Evolutionary conservation across 75 land plant genomes (phyloP).

Genomic region (Pinus albicaulis): DNA sequence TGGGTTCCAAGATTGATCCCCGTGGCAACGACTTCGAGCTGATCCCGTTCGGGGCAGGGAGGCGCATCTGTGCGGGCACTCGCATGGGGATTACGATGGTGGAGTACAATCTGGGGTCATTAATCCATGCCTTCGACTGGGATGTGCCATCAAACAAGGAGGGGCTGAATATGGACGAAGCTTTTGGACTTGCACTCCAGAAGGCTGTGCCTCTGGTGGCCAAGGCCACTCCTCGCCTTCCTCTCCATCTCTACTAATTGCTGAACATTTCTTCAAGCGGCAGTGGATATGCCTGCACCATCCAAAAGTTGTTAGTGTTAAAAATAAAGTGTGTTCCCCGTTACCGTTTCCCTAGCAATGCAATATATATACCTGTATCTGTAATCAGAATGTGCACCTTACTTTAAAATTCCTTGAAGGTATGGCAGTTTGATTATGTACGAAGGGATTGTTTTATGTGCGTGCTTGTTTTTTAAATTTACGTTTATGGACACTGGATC

Average conservation of each 20-base stretch:
- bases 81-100: slow-evolving; percentile 25
- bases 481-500: too few relatives aligned
- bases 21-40: slow-evolving; percentile 17
- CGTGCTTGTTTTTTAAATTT: too few relatives aligned
- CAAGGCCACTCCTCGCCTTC: slow-evolving; percentile 5
- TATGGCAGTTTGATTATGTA: too few relatives aligned
- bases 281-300: too few relatives aligned
- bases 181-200: slow-evolving; percentile 5
- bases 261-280: too few relatives aligned
- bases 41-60: slow-evolving; percentile 24
- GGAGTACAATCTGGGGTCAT: slow-evolving; percentile 16
- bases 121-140: slow-evolving; percentile 44
- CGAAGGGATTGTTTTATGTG: too few relatives aligned
- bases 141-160: slow-evolving; percentile 10
- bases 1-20: slow-evolving; percentile 1
- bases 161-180: slow-evolving; percentile 31
- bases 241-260: not conserved
- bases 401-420: too few relatives aligned
- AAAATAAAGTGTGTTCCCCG: too few relatives aligned
- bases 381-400: too few relatives aligned
- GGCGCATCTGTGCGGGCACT: slow-evolving; percentile 20
- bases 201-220: not conserved
- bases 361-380: too few relatives aligned
- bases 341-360: too few relatives aligned
- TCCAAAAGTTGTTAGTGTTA: too few relatives aligned